A percentile compares a stretch with the other conserved stretches of the same genome.
These are phyloP conservation scores for Karstenula rhodostoma DNA, from an alignment of 2,329 filamentous ascomycete species.

Conservation along the genomic window DNA sequence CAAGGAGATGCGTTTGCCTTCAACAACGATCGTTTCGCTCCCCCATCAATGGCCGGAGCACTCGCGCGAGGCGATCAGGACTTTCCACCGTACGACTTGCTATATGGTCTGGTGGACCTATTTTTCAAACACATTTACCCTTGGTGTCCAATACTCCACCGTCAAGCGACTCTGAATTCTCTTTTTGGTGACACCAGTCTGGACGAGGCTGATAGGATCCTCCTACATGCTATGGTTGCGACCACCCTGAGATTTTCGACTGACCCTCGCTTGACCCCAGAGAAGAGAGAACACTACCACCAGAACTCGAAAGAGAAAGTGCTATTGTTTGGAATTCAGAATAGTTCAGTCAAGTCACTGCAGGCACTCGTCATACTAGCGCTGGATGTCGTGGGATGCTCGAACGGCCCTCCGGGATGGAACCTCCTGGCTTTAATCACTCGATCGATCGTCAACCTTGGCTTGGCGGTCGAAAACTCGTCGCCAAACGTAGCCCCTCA, in stretches of 20 bases:
- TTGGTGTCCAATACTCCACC: conserved; percentile 87
- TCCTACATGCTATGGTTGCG: conserved; percentile 88
- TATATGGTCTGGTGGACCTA: conserved; percentile 67
- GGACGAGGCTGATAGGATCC: conserved; percentile 81
- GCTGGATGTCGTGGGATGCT: conserved; percentile 82
- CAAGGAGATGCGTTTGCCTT: conserved; percentile 42
- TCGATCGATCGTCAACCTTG: conserved; percentile 85
- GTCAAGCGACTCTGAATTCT: conserved; percentile 79
- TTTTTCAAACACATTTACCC: conserved; percentile 72
- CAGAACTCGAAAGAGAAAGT: conserved; percentile 85
- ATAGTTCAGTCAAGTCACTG: conserved; percentile 85
- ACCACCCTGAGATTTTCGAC: conserved; percentile 86
- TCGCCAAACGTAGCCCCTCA: conserved; percentile 80
- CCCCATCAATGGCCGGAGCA: conserved; percentile 35
- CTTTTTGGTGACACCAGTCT: conserved; percentile 76
- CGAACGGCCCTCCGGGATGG: conserved; percentile 91
- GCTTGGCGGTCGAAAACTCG: conserved; percentile 81
- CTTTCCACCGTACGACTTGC: conserved; percentile 66
- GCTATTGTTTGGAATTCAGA: conserved; percentile 85
- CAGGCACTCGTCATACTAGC: conserved; percentile 89
- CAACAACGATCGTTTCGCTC: conserved; percentile 40
- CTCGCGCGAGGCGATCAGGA: conserved; percentile 51
- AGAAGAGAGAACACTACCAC: conserved; percentile 78
- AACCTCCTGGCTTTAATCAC: conserved; percentile 90
- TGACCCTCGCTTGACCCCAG: conserved; percentile 76